Base-by-base conservation (phyloP, 192 early-diverging fungal genomes). In the Mortierella claussenii region DNA sequence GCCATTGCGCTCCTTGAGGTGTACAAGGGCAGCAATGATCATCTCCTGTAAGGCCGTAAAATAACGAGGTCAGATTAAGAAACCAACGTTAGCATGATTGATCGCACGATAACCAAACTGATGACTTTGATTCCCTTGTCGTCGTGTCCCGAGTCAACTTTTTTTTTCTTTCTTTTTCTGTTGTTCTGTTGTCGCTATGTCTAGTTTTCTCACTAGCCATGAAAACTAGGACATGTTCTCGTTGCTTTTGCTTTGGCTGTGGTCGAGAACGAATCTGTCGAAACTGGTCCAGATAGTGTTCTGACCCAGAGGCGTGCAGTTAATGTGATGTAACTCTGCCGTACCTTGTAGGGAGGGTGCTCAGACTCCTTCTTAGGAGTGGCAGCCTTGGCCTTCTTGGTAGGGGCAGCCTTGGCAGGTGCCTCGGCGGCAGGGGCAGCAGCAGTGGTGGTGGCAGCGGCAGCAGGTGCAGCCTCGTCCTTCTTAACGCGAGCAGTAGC, bases 1-100 rank as follows among this genome's bases (percentile, higher is more conserved):
- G 42, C 91, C 92, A 36, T 84, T 89, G 69, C 91, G 85, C 71
- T 92, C 91, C 79, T 90, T 89, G 70, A 87, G 83, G 65, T 79
- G 66, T 27, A 85, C 61, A 42, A 88, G 82, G 33, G 85, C 87
- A 58, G 81, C 81, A 58, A 68, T 79, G 60, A 79, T 69, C 76
- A 79, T 79, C 57, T 79, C 76, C 68, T 76, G 65, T 80, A n/a
- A n/a, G n/a, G n/a, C n/a, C n/a, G n/a, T n/a, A n/a, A n/a, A n/a
- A n/a, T n/a, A n/a, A n/a, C n/a, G n/a, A n/a, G n/a, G n/a, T n/a
- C n/a, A n/a, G n/a, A n/a, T n/a, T n/a, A n/a, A n/a, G n/a, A n/a
- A n/a, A n/a, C n/a, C n/a, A n/a, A n/a, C n/a, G n/a, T n/a, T n/a
- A n/a, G n/a, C n/a, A n/a, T n/a, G n/a, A n/a, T n/a, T n/a, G n/a